Percentiles rank a stretch among this genome's conserved stretches.
Conservation (phyloP, 441 rosid species). For the Arabidopsis lyrata region DNA sequence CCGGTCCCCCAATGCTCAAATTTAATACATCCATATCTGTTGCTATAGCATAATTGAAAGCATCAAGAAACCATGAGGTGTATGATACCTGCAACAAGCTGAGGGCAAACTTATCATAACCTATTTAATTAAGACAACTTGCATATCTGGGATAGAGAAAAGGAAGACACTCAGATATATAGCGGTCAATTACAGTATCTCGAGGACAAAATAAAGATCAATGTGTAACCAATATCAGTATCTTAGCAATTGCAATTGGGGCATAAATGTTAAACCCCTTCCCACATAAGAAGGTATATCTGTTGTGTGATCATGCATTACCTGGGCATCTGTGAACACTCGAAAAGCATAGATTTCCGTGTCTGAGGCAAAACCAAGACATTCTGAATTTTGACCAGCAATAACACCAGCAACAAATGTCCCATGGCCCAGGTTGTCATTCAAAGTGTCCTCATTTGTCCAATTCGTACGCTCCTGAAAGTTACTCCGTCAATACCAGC, state of each 20-base stretch:
- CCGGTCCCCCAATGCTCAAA: conserved; percentile 99
- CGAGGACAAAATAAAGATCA: conserved; percentile 7
- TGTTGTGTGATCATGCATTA: conserved; percentile 56
- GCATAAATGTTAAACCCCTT: conserved; percentile 2
- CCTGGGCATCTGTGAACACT: conserved; percentile 98
- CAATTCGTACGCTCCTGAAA: conserved; percentile 98
- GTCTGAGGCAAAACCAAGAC: conserved; percentile 98
- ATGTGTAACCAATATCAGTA: conserved; percentile 16
- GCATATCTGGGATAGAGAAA: conserved; percentile 23
- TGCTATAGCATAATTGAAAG: conserved; percentile 98
- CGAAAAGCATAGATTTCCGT: conserved; percentile 96
- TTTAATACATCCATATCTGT: conserved; percentile 93
- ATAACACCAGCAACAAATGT: conserved; percentile 99
- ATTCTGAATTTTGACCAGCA: conserved; percentile 86
- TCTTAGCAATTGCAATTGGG: conserved; percentile 2
- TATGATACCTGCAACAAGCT: conserved; percentile 99
- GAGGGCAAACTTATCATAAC: conserved; percentile 85
- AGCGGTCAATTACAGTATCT: conserved; percentile 8
- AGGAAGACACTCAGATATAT: conserved; percentile 5
- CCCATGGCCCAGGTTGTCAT: conserved; percentile 99
- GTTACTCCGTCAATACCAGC: conserved; percentile 46
- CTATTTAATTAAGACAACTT: conserved; percentile 38
- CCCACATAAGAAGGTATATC: conserved; percentile 10
- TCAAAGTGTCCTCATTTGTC: conserved; percentile 97
- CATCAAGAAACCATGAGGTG: conserved; percentile 99